Evolutionary conservation across 2,329 filamentous ascomycete species (phyloP).

Genomic region (Aspergillus brunneoviolaceus): DNA sequence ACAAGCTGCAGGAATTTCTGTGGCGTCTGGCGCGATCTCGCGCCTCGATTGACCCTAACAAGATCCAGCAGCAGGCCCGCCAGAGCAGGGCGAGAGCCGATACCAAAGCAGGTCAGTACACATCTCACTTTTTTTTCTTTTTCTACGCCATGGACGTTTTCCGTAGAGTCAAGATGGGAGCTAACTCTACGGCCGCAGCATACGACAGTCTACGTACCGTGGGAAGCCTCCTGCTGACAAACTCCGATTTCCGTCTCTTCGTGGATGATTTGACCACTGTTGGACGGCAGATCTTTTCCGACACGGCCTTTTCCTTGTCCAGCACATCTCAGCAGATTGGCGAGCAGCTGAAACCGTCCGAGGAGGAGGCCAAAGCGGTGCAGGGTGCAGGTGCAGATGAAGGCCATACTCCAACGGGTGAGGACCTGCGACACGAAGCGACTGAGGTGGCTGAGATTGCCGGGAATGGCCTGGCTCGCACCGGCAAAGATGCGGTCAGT

Average conservation of each 20-base stretch:
- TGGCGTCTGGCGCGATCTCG: conserved; percentile 80
- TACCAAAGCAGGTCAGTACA: conserved; percentile 60
- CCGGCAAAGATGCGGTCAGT: conserved; percentile 59
- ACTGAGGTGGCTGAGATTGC: conserved; percentile 51
- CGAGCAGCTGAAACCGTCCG: conserved; percentile 68
- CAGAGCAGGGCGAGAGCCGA: conserved; percentile 68
- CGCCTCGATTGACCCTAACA: conserved; percentile 65
- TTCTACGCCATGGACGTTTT: not conserved
- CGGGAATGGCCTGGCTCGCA: conserved; percentile 37
- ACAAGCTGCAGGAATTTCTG: conserved; percentile 88
- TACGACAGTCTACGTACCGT: conserved; percentile 82
- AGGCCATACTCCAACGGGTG: conserved; percentile 53
- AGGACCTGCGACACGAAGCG: conserved; percentile 63
- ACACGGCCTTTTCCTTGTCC: conserved; percentile 78
- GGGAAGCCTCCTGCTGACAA: conserved; percentile 79
- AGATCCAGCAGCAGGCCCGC: conserved; percentile 61
- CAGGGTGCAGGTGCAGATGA: conserved; percentile 46
- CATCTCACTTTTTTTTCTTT: not conserved
- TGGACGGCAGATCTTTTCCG: conserved; percentile 79
- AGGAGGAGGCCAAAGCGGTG: conserved; percentile 58
- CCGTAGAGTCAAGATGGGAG: not conserved
- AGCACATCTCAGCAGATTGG: conserved; percentile 72
- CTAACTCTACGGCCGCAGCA: conserved; percentile 47
- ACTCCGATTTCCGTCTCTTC: conserved; percentile 86
- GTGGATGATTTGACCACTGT: conserved; percentile 76